Conservation (phyloP, 2,329 filamentous ascomycete species). For the Gliomastix tumulicola region DNA sequence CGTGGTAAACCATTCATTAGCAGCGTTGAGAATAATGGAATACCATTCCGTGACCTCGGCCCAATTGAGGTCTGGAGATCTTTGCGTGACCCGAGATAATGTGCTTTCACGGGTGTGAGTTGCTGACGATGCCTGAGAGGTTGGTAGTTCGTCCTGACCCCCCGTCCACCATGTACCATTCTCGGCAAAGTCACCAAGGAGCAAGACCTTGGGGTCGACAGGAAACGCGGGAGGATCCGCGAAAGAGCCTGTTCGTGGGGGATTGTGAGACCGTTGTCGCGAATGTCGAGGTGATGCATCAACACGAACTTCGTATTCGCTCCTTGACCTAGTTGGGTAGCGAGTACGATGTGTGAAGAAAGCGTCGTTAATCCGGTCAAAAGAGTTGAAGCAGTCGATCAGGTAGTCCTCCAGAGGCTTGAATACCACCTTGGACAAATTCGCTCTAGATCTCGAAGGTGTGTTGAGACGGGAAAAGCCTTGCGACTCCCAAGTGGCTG, state of each 20-base stretch:
- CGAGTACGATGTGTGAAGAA: conserved; percentile 50
- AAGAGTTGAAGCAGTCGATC: conserved; percentile 58
- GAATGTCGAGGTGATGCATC: too few relatives aligned
- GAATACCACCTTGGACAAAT: conserved; percentile 68
- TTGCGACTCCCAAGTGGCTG: too few relatives aligned
- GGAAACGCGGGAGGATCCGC: not conserved
- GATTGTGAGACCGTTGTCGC: conserved; percentile 4
- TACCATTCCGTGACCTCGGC: conserved; percentile 68
- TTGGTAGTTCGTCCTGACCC: conserved; percentile 31
- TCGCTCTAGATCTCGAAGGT: too few relatives aligned
- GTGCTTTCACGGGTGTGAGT: too few relatives aligned
- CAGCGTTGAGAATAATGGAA: conserved; percentile 58
- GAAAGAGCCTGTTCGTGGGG: conserved; percentile 15
- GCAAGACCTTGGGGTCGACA: conserved; percentile 66
- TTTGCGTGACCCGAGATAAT: too few relatives aligned
- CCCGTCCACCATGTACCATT: conserved; percentile 81
- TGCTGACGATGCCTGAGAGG: conserved; percentile 8
- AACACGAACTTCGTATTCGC: not conserved
- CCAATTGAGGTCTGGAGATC: conserved; percentile 59
- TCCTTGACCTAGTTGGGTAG: conserved; percentile 6
- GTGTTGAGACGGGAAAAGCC: too few relatives aligned
- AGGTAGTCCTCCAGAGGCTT: conserved; percentile 74
- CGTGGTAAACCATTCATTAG: conserved; percentile 49
- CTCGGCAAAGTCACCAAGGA: conserved; percentile 70
- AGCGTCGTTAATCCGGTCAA: conserved; percentile 68